phyloP scores from a whole-genome alignment of 1,139 yeast genomes.

The Kurtzmaniella quercitrusa region DNA sequence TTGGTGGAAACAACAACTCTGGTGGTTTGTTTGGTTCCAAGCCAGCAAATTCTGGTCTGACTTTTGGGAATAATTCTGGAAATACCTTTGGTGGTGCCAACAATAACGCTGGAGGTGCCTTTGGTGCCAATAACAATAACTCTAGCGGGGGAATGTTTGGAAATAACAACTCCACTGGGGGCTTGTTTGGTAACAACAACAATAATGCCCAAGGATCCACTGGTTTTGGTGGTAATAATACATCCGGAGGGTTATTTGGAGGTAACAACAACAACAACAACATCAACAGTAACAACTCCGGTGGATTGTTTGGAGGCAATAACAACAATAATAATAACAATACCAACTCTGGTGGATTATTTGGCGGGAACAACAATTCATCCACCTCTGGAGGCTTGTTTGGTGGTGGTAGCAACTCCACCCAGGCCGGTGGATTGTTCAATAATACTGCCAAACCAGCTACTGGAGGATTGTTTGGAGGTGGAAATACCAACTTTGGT shows the following conservation, averaged over 20 bases:
- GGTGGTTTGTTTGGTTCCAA: conserved; percentile 14
- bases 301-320: conserved; percentile 11
- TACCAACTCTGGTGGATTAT: conserved; percentile 17
- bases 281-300: conserved; percentile 6
- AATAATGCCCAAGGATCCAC: conserved; percentile 10
- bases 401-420: conserved; percentile 26
- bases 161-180: conserved; percentile 16
- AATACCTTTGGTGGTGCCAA: conserved; percentile 9
- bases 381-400: conserved; percentile 29
- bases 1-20: conserved; percentile 17
- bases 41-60: conserved; percentile 14
- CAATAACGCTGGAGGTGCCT: conserved; percentile 17
- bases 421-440: conserved; percentile 7
- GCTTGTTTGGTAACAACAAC: conserved; percentile 26
- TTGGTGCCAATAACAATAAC: conserved; percentile 14
- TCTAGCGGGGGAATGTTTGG: conserved; percentile 16
- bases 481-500: conserved; percentile 4
- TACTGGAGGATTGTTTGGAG: conserved; percentile 15
- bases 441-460: conserved; percentile 1
- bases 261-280: conserved; percentile 6
- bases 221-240: conserved; percentile 10
- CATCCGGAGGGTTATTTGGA: conserved; percentile 32
- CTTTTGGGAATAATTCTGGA: conserved; percentile 17
- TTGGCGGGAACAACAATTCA: conserved; percentile 18
- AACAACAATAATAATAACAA: conserved; percentile 10